Conservation (phyloP, 441 rosid genomes). For the Corymbia citriodora region DNA sequence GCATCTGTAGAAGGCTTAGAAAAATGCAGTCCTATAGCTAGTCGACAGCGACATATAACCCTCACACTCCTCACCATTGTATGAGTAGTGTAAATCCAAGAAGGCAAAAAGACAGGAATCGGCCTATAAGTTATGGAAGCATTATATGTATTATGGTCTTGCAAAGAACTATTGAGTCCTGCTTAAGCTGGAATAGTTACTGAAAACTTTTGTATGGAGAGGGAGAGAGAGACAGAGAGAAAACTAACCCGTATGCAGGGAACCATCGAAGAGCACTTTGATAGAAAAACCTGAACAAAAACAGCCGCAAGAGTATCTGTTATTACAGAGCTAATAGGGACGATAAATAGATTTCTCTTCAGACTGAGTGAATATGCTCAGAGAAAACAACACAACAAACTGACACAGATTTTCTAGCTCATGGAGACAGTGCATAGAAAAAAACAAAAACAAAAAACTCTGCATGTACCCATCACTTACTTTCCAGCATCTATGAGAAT, state of each 20-base stretch:
- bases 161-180: neutral
- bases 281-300: constrained; percentile 74
- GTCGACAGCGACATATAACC: neutral
- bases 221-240: neutral
- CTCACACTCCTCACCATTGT: neutral
- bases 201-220: neutral
- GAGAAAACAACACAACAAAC: neutral
- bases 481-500: constrained; percentile 87
- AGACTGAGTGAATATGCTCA: neutral
- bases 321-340: neutral
- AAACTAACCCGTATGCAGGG: constrained; percentile 71
- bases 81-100: neutral
- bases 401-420: neutral
- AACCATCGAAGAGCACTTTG: constrained; percentile 91
- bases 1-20: neutral
- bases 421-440: neutral
- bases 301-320: neutral
- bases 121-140: neutral
- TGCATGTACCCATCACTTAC: constrained; percentile 40
- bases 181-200: neutral
- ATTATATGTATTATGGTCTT: neutral
- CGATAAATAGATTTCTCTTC: neutral
- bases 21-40: neutral
- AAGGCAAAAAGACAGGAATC: neutral
- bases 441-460: neutral